Base-by-base conservation (phyloP, 148 eudicot species). In the Cornus florida region DNA sequence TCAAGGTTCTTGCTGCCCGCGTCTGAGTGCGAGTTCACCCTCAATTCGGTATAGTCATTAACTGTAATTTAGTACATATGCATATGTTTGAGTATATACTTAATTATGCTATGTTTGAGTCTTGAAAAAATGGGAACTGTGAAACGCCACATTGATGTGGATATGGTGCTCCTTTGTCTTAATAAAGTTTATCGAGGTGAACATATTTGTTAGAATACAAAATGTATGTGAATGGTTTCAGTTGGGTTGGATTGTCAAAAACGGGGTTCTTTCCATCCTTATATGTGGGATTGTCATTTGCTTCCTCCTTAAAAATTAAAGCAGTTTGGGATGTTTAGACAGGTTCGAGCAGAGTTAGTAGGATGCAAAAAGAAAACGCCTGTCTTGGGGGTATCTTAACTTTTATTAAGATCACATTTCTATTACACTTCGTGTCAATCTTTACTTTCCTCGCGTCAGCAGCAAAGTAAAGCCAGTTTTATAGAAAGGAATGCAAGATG, bases 1-100 rank as follows among this genome's bases (percentile, higher is more conserved):
- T 57, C 89, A 0, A 74, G 98, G 84, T 92, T 96, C 69, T 83
- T 96, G 90, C 80, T 96, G 84, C 98, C 95, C 10, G 97, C 94
- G 11, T 93, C 99, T 0, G 95, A 96, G 35, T 93, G 99, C 74
- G 99, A 90, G 80, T 96, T 96, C 69, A 86, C 84, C 0, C 89
- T 96, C 75, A 88, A 96, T 80, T 80, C 97, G 98, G 99, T 96
- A 92, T 74, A 71, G 24, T 69, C 74, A 32, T 77, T 75, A 43
- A 43, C 10, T 6, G 48, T 4, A 43, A 43, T 43, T 43, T 8
- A 43, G 48, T 43, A 43, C 48, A 43, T 43, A 43, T 43, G 48
- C 7, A 43, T 43, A 43, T 43, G 48, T 9, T 43, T 9, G 48
- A 43, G 48, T 43, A 43, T 0, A 43, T 43, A 43, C 43, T 4